Evolutionary conservation across 148 eudicot species (phyloP).

Genomic region (Amaranthus palmeri): DNA sequence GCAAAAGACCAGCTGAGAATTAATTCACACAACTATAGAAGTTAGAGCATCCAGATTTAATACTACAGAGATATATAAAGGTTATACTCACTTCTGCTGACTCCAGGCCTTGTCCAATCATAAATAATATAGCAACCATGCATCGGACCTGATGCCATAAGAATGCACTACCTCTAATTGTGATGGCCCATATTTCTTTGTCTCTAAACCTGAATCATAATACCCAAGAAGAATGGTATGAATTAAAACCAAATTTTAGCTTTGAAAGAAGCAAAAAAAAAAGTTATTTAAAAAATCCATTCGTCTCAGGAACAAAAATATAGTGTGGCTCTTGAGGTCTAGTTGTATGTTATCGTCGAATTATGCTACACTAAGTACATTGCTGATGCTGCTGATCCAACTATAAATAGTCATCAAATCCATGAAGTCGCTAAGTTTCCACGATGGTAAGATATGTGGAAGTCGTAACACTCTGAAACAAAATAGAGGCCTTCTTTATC

Average conservation of each 20-base stretch:
- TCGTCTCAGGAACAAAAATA: background rate
- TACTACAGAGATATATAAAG: background rate
- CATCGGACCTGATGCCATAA: constrained; percentile 98
- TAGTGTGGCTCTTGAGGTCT: background rate
- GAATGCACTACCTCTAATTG: constrained; percentile 90
- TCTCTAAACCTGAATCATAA: constrained; percentile 47
- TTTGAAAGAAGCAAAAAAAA: background rate
- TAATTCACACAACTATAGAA: background rate
- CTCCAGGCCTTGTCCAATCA: constrained; percentile 88
- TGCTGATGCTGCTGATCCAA: background rate
- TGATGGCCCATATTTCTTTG: constrained; percentile 66
- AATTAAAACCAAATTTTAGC: background rate
- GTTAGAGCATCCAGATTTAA: constrained; percentile 3
- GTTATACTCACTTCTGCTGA: constrained; percentile 62
- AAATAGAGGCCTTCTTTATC: background rate
- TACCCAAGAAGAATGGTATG: background rate
- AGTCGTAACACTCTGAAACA: constrained; percentile 4
- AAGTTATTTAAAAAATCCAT: background rate
- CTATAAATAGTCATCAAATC: background rate
- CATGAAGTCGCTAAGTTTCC: background rate
- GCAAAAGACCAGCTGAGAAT: background rate
- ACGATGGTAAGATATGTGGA: background rate
- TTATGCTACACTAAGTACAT: background rate
- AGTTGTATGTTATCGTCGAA: constrained; percentile 1
- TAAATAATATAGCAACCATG: constrained; percentile 87